Base-by-base conservation (phyloP, 176 grass and related monocot species). In the Musa troglodytarum region DNA sequence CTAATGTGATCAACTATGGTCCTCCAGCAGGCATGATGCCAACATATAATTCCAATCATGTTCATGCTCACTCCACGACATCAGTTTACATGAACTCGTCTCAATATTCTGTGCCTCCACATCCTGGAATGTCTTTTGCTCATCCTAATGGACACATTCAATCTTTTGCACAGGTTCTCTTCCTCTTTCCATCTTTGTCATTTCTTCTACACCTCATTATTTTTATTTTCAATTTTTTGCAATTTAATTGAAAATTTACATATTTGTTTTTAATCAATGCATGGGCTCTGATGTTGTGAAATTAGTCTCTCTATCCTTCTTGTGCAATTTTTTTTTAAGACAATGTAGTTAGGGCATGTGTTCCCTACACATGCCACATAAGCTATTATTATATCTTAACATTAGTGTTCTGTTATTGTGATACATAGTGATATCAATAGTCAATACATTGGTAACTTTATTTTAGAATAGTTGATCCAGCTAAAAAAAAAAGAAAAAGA, bases 41-140 rank as follows among this genome's bases (percentile, higher is more conserved):
- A 76, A 49, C 81, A 24, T 88, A 84, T 78, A 89, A 69, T 76
- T 82, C 77, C 68, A 81, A 79, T 68, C 80, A 69, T 43, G 54
- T 63, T 65, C 52, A 65, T 76, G 76, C 49, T 77, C 73, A 14
- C 11, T 26, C 66, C 4, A 50, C 53, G 19, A 58, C 75, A 59
- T 71, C 82, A 49, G n/a, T 67, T 26, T 26, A 28, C 85, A 89
- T 89, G 82, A 80, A 82, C 52, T 53, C 84, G 79, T 81, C 88
- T 61, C 89, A 88, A 74, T 92, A 82, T 88, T 69, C 55, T 51
- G 83, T 88, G 61, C 76, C 86, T 79, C 81, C 83, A 66, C 83
- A 10, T 67, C 89, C 81, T 65, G 83, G 86, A 71, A 74, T 88
- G 19, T 43, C 86, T 79, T 92, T 81, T 84, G 81, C 83, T 74